Percentiles rank a stretch among this genome's conserved stretches.
Conservation (phyloP, 192 early-diverging fungal genomes). For the Backusella sp. region DNA sequence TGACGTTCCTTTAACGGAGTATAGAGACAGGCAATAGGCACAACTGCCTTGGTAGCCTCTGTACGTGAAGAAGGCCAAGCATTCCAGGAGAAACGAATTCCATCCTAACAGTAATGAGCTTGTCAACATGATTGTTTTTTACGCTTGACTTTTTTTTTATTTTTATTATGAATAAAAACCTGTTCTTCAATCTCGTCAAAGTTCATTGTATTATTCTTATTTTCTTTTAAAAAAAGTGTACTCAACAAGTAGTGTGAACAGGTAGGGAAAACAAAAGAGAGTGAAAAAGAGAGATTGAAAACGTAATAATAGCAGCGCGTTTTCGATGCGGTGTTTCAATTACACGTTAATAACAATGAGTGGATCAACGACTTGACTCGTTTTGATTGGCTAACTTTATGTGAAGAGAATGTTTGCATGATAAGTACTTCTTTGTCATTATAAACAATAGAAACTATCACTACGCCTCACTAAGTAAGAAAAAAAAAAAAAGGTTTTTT, state of each 20-base stretch:
- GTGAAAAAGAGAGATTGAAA: not conserved
- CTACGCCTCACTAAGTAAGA: not conserved
- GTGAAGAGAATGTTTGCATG: not conserved
- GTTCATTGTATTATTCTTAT: conserved; percentile 51
- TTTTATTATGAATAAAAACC: conserved; percentile 4
- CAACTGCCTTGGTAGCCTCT: conserved; percentile 93
- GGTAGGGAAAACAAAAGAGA: not conserved
- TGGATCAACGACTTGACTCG: not conserved
- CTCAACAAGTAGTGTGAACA: too few species aligned
- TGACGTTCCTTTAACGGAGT: conserved; percentile 93
- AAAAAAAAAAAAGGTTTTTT: not conserved
- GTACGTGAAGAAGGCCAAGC: conserved; percentile 90
- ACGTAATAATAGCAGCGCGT: not conserved
- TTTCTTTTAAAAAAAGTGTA: not conserved
- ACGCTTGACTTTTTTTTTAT: too few species aligned
- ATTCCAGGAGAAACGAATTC: conserved; percentile 97
- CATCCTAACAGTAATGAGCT: conserved; percentile 54
- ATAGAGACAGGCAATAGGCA: conserved; percentile 91
- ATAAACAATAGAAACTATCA: not conserved
- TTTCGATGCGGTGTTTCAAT: not conserved
- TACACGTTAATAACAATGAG: not conserved
- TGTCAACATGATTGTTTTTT: not conserved
- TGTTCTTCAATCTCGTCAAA: conserved; percentile 91
- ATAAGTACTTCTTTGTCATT: not conserved
- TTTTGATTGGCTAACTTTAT: not conserved